These are phyloP conservation scores for Dryadomyces quercivorus DNA, from an alignment of 2,329 filamentous ascomycete species.

Conservation along the genomic window DNA sequence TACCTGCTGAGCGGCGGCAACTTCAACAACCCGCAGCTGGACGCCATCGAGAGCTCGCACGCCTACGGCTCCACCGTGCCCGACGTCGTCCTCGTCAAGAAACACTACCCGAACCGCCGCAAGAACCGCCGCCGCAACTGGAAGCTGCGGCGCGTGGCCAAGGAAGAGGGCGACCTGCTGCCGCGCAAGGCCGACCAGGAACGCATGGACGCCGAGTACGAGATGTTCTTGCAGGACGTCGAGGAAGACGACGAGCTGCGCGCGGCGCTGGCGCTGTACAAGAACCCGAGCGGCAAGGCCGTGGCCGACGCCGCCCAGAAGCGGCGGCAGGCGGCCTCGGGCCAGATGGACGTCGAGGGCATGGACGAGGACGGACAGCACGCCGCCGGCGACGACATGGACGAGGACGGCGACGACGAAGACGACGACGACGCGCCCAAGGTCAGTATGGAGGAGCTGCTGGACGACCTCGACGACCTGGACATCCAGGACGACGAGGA, in stretches of 20 bases:
- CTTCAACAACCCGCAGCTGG: constrained; percentile 81
- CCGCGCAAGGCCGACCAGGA: constrained; percentile 82
- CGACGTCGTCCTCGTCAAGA: constrained; percentile 93
- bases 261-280: constrained; percentile 76
- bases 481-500: constrained; percentile 44
- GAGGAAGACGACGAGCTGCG: constrained; percentile 89
- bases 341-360: constrained; percentile 33
- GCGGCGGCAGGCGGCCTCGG: constrained; percentile 18
- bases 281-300: constrained; percentile 43
- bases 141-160: constrained; percentile 87
- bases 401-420: constrained; percentile 26
- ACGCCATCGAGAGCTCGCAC: constrained; percentile 67
- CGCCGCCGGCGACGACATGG: constrained; percentile 34
- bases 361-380: constrained; percentile 41
- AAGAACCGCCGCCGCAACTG: constrained; percentile 79
- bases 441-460: constrained; percentile 67
- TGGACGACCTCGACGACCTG: constrained; percentile 90
- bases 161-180: constrained; percentile 77
- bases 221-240: constrained; percentile 92
- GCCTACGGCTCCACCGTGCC: constrained; percentile 70
- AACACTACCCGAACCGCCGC: constrained; percentile 71
- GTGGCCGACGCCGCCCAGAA: constrained; percentile 13
- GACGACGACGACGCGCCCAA: constrained; percentile 55
- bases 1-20: constrained; percentile 82
- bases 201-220: constrained; percentile 83